These are phyloP conservation scores for Rickenella mellea DNA, from an alignment of 768 basidiomycete genomes.

Conservation along the genomic window DNA sequence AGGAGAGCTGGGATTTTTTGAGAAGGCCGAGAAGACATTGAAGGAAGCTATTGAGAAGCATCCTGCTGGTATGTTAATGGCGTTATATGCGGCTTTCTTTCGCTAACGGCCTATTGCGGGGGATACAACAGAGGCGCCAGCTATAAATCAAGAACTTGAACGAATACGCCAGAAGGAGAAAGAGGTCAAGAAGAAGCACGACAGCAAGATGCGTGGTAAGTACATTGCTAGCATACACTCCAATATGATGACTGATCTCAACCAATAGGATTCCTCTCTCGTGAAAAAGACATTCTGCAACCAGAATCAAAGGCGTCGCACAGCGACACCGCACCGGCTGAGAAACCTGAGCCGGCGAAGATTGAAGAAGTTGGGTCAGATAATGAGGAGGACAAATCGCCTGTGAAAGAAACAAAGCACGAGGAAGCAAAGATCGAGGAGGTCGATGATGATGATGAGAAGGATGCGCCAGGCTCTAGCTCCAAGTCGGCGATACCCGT, in stretches of 20 bases:
- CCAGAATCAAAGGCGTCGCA: neutral
- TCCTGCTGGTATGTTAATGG: constrained; percentile 37
- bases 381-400: too few relatives aligned
- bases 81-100: neutral
- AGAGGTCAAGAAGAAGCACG: constrained; percentile 54
- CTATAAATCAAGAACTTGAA: constrained; percentile 55
- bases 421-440: too few relatives aligned
- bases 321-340: neutral
- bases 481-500: too few relatives aligned
- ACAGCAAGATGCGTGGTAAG: constrained; percentile 67
- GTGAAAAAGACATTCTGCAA: constrained; percentile 14
- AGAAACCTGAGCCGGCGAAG: neutral
- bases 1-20: constrained; percentile 67
- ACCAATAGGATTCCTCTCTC: constrained; percentile 20
- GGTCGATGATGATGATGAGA: too few relatives aligned
- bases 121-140: constrained; percentile 36
- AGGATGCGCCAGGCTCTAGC: too few relatives aligned
- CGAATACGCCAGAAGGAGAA: constrained; percentile 55
- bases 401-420: too few relatives aligned
- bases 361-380: constrained; percentile 1
- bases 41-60: constrained; percentile 57
- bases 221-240: neutral
- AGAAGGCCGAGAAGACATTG: constrained; percentile 59
- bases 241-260: neutral
- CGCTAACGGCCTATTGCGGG: neutral